Evolutionary conservation across 106 monocot species (phyloP).

Genomic region (Phalaenopsis equestris): DNA sequence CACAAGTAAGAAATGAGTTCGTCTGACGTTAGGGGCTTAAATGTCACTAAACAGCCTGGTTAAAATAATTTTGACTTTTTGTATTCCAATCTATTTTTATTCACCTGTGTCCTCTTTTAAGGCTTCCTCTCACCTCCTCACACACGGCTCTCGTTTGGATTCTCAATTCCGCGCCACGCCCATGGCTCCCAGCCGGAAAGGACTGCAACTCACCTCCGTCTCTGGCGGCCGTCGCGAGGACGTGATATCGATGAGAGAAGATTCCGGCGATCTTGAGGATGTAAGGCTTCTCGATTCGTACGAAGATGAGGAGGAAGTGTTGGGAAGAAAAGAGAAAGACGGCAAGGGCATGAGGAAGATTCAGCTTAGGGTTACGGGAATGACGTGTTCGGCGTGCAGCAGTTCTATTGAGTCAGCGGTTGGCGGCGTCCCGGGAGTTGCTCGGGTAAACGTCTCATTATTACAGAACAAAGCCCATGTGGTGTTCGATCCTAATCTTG

Average conservation of each 20-base stretch:
- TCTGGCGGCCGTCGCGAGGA: background rate
- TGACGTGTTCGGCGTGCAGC: slow-evolving; percentile 28
- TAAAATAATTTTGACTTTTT: background rate
- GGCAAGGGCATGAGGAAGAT: slow-evolving; percentile 11
- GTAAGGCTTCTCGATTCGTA: slow-evolving; percentile 10
- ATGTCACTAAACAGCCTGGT: background rate
- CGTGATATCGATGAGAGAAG: background rate
- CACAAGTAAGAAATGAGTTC: background rate
- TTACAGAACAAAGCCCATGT: slow-evolving; percentile 26
- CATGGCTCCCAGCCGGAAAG: slow-evolving; percentile 10
- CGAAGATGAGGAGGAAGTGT: slow-evolving; percentile 3
- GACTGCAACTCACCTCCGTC: slow-evolving; percentile 9
- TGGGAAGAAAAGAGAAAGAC: slow-evolving; percentile 1
- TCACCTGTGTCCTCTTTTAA: background rate
- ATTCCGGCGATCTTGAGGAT: slow-evolving; percentile 7
- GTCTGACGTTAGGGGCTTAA: background rate
- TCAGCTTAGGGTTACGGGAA: slow-evolving; percentile 18
- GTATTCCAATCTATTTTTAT: background rate
- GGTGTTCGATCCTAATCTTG: slow-evolving; percentile 14
- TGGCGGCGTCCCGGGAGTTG: slow-evolving; percentile 15
- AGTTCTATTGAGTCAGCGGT: slow-evolving; percentile 20
- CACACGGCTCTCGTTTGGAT: background rate
- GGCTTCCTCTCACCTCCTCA: background rate
- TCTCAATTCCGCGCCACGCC: background rate
- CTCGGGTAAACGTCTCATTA: slow-evolving; percentile 12